Percentiles rank a stretch among this genome's conserved stretches.
phyloP scores from a whole-genome alignment of 352 stramenopile species.

The Saprolegnia diclina region DNA sequence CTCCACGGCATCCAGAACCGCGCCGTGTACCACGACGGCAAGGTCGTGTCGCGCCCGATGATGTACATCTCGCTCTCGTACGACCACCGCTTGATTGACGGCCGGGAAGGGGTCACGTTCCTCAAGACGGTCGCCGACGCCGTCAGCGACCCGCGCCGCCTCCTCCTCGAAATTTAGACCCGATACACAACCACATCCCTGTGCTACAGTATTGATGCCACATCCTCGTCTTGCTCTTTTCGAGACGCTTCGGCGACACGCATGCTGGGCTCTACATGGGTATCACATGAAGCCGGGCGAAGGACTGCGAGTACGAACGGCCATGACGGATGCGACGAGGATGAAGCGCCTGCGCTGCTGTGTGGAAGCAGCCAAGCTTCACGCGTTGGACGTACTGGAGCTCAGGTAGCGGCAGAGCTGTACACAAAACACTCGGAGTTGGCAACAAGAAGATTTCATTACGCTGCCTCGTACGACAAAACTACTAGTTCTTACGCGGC shows the following conservation, averaged over 20 bases:
- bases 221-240: background rate
- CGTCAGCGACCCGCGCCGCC: constrained; percentile 91
- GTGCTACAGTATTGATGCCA: background rate
- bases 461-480: background rate
- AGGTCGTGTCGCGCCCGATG: constrained; percentile 97
- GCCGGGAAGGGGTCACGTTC: constrained; percentile 98
- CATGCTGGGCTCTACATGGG: no score
- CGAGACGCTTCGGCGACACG: background rate
- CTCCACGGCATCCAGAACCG: constrained; percentile 98
- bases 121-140: constrained; percentile 98
- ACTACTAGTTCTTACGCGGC: constrained; percentile 14
- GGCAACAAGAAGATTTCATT: background rate
- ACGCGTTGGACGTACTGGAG: no score
- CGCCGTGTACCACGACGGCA: constrained; percentile 83
- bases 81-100: constrained; percentile 99
- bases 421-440: background rate
- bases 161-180: constrained; percentile 84
- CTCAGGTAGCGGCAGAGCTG: no score
- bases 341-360: no score
- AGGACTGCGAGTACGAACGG: no score
- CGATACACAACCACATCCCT: background rate
- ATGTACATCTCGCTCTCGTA: constrained; percentile 99
- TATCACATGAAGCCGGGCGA: no score
- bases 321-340: no score
- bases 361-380: no score